A percentile compares a stretch with the other conserved stretches of the same genome.
Evolutionary conservation across 2,329 filamentous ascomycete genomes (phyloP).

Genomic region (Alternaria atra): DNA sequence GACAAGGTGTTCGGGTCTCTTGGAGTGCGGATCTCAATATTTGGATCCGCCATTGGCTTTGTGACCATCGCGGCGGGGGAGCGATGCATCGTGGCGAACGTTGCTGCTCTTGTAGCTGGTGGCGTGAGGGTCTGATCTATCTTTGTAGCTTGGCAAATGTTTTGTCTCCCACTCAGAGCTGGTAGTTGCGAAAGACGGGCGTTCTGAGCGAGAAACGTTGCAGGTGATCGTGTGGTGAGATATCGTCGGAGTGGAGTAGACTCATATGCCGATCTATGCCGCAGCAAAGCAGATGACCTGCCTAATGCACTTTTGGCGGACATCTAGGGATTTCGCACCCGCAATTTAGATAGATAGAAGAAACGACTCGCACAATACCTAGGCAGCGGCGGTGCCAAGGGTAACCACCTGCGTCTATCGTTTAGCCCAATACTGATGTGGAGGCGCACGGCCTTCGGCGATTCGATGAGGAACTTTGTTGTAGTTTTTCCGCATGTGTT

Average conservation of each 20-base stretch:
- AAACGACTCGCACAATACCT: not conserved
- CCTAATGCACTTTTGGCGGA: constrained; percentile 19
- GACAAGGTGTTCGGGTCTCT: constrained; percentile 90
- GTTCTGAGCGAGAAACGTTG: not conserved
- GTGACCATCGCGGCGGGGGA: constrained; percentile 44
- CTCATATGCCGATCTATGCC: constrained; percentile 27
- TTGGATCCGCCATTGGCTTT: constrained; percentile 49
- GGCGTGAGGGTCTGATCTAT: not conserved
- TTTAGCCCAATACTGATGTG: not conserved
- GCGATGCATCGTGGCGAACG: constrained; percentile 33
- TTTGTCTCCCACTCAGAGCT: not conserved
- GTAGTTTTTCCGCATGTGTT: not conserved
- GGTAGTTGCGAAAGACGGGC: not conserved
- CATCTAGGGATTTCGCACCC: constrained; percentile 8
- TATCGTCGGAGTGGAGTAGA: constrained; percentile 21
- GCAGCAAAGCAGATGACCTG: constrained; percentile 18
- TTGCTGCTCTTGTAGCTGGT: not conserved
- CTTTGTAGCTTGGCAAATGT: not conserved
- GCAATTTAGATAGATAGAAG: not conserved
- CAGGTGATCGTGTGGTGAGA: constrained; percentile 15
- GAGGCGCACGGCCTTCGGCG: constrained; percentile 15
- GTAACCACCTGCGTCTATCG: not conserved
- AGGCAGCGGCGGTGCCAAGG: not conserved
- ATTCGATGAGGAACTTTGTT: constrained; percentile 1
- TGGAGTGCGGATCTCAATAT: constrained; percentile 53